Base-by-base conservation (phyloP, 1,284 basidiomycete genomes). In the Naganishia sp. region DNA sequence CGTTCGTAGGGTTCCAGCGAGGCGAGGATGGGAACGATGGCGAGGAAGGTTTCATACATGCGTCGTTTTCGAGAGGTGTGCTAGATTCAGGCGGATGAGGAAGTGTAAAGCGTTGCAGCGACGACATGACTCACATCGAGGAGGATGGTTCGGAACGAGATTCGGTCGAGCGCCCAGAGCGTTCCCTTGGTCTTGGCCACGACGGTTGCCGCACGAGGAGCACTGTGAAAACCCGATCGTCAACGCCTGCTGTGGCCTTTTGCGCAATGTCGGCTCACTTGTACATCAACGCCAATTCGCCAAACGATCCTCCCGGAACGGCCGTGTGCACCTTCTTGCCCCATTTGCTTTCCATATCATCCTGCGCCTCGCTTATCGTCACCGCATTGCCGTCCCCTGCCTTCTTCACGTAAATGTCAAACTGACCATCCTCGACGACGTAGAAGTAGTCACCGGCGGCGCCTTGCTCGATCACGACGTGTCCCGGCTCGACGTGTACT, bases 361-460 rank as follows among this genome's bases (percentile, higher is more conserved):
- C 57, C 66, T 71, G 61, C 71, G 74, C 71, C 67, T 79, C 62
- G 76, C 74, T 70, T 39, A 39, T 39, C 35, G 35, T 39, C 35
- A 39, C 35, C 71, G 80, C 68, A 71, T 75, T 55, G 72, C 82
- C 75, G 13, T 39, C 7, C 35, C 35, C 35, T 39, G 35, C 35
- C 56, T 75, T 87, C 65, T 80, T 80, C 72, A 95, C 90, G 81
- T 87, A 98, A 74, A 94, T 91, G 74, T 96, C 86, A 67, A 99
- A 84, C 58, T 88, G 81, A 1, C 95, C 95, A 49, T 85, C 85
- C 80, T 99, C 96, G 71, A 98, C 93, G 65, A 98, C 90, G 80
- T 99, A 99, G 79, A 98, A 99, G 81, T 89, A 96, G 75, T 98
- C 94, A 58, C 95, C 95, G 45, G 92, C 90, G 71, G 94, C 95